Evolutionary conservation across 2,329 filamentous ascomycete genomes (phyloP).

Genomic region (Penicillium sp.): DNA sequence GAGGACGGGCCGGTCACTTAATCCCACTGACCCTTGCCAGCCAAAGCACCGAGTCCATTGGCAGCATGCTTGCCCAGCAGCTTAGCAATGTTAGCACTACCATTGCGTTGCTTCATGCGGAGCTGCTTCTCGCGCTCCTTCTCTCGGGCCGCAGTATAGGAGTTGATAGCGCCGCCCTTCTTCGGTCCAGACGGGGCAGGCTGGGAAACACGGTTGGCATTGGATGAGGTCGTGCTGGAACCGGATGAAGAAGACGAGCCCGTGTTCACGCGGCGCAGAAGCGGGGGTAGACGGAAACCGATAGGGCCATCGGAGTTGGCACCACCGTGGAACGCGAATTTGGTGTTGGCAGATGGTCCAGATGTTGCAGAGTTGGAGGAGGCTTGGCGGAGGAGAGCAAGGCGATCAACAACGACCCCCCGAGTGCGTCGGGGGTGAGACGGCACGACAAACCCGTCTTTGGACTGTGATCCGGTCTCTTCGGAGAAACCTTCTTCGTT

Average conservation of each 20-base stretch:
- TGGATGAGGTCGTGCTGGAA: conserved; percentile 26
- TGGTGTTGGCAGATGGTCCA: conserved; percentile 28
- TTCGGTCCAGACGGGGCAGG: conserved; percentile 55
- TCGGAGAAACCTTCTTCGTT: conserved; percentile 26
- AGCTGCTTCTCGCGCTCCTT: conserved; percentile 61
- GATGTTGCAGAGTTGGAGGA: conserved; percentile 47
- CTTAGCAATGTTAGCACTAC: conserved; percentile 37
- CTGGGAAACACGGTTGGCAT: conserved; percentile 34
- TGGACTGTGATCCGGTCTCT: conserved; percentile 32
- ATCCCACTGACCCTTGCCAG: conserved; percentile 47
- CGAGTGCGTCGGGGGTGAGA: conserved; percentile 45
- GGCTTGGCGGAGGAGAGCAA: conserved; percentile 50
- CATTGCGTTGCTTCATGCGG: conserved; percentile 53
- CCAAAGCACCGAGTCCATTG: conserved; percentile 43
- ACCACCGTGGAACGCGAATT: conserved; percentile 41
- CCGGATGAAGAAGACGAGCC: conserved; percentile 36
- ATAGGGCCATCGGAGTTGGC: conserved; percentile 26
- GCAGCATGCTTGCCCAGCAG: conserved; percentile 47
- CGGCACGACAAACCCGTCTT: conserved; percentile 34
- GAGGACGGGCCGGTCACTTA: conserved; percentile 18
- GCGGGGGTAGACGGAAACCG: conserved; percentile 40
- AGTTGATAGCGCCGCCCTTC: conserved; percentile 63
- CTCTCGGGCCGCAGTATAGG: conserved; percentile 59
- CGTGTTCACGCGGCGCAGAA: conserved; percentile 38
- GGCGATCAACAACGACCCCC: conserved; percentile 49